These are phyloP conservation scores for Chenopodium berlandieri DNA, from an alignment of 148 eudicot genomes.

Conservation along the genomic window DNA sequence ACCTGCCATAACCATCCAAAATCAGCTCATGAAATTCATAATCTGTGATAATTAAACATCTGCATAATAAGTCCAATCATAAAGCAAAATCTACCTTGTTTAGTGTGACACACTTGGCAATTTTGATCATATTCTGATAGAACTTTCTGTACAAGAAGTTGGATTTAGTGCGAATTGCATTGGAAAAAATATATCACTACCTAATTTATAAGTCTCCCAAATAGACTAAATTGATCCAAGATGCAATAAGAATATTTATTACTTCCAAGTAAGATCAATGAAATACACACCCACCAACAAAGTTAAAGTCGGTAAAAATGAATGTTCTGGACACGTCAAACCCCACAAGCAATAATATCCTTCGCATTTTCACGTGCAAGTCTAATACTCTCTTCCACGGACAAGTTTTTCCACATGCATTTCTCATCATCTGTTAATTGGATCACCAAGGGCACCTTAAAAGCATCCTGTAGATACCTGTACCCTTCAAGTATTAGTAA, in stretches of 20 bases:
- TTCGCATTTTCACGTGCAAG: conserved; percentile 99
- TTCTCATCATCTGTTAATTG: conserved; percentile 98
- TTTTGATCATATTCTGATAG: conserved; percentile 82
- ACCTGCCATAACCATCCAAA: conserved; percentile 45
- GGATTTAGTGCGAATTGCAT: not conserved
- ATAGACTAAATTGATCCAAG: not conserved
- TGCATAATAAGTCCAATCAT: not conserved
- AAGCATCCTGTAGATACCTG: conserved; percentile 97
- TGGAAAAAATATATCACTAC: not conserved
- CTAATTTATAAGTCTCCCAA: not conserved
- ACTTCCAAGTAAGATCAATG: not conserved
- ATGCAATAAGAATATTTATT: not conserved
- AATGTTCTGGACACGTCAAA: conserved; percentile 87
- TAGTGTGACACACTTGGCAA: conserved; percentile 80
- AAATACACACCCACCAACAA: conserved; percentile 79
- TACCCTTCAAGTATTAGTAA: conserved; percentile 33
- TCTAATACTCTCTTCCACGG: conserved; percentile 88
- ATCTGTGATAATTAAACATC: not conserved
- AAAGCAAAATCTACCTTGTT: conserved; percentile 56
- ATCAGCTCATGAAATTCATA: conserved; percentile 10
- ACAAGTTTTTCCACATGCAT: conserved; percentile 90
- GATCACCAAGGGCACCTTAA: conserved; percentile 94
- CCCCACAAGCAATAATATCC: conserved; percentile 97
- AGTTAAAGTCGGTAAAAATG: conserved; percentile 84
- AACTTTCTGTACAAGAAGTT: conserved; percentile 53